Conservation (phyloP, 441 rosid species). For the Melastoma candidum region DNA sequence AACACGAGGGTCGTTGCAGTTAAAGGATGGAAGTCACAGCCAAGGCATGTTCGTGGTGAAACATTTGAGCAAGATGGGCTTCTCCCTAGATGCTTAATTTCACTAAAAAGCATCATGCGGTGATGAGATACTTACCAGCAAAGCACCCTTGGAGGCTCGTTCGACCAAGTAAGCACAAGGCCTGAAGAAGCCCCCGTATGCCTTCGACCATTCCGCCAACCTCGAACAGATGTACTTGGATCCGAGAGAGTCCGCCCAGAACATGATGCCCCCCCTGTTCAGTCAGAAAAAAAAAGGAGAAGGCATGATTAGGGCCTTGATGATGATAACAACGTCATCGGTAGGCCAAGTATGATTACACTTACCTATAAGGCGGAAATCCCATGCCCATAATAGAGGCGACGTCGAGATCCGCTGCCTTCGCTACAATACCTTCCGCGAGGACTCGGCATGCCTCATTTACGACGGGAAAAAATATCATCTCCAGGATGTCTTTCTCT, state of each 20-base stretch:
- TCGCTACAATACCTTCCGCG: conserved; percentile 18
- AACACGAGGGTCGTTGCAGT: too few species aligned
- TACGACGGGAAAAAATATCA: conserved; percentile 25
- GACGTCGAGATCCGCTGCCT: conserved; percentile 24
- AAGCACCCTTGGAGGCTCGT: conserved; percentile 10
- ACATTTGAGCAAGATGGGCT: too few species aligned
- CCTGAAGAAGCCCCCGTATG: conserved; percentile 13
- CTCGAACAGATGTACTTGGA: conserved; percentile 15
- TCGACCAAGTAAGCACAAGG: conserved; percentile 16
- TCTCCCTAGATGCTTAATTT: too few species aligned
- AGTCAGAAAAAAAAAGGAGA: background rate
- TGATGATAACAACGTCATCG: too few species aligned
- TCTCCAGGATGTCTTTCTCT: conserved; percentile 22
- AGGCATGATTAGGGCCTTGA: background rate
- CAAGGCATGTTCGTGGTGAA: too few species aligned
- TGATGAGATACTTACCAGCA: conserved; percentile 8
- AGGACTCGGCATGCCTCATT: conserved; percentile 26
- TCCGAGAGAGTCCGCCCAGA: conserved; percentile 20
- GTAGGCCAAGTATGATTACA: background rate
- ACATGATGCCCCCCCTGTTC: conserved; percentile 20
- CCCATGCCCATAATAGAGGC: conserved; percentile 27
- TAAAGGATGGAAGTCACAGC: too few species aligned
- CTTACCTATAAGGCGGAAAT: conserved; percentile 22
- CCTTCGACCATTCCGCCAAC: conserved; percentile 14
- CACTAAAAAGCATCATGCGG: background rate